Evolutionary conservation across 2,329 filamentous ascomycete genomes (phyloP).

Genomic region (Penicillium sp.): DNA sequence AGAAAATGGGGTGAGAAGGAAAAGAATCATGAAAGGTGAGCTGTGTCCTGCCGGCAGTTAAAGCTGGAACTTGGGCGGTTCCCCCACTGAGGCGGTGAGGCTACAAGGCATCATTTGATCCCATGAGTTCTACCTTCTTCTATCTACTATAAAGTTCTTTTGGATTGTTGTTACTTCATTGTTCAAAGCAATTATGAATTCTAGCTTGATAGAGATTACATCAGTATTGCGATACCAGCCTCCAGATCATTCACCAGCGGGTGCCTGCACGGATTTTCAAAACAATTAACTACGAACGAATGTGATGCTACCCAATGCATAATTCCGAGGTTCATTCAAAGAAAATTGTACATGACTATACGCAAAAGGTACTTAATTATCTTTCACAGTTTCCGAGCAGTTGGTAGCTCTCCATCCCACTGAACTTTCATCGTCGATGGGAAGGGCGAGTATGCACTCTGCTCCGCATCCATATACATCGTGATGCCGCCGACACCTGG

Average conservation of each 20-base stretch:
- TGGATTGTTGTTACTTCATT: neutral
- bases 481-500: constrained; percentile 41
- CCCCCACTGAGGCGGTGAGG: constrained; percentile 24
- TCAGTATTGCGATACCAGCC: neutral
- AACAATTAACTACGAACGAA: neutral
- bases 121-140: neutral
- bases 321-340: neutral
- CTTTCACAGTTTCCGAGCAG: neutral
- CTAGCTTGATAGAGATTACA: neutral
- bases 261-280: neutral
- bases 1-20: constrained; percentile 12
- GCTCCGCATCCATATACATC: constrained; percentile 46
- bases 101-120: constrained; percentile 9
- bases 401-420: constrained; percentile 43
- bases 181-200: too few species aligned
- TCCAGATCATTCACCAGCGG: neutral
- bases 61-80: constrained; percentile 2
- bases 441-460: constrained; percentile 44
- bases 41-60: constrained; percentile 21
- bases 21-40: constrained; percentile 25
- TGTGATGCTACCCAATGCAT: neutral
- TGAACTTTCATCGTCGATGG: constrained; percentile 46
- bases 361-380: neutral
- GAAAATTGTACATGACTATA: neutral
- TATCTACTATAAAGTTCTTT: neutral